These are phyloP conservation scores for Gracilaria gracilis DNA, from an alignment of 23 red algal species.

Conservation along the genomic window DNA sequence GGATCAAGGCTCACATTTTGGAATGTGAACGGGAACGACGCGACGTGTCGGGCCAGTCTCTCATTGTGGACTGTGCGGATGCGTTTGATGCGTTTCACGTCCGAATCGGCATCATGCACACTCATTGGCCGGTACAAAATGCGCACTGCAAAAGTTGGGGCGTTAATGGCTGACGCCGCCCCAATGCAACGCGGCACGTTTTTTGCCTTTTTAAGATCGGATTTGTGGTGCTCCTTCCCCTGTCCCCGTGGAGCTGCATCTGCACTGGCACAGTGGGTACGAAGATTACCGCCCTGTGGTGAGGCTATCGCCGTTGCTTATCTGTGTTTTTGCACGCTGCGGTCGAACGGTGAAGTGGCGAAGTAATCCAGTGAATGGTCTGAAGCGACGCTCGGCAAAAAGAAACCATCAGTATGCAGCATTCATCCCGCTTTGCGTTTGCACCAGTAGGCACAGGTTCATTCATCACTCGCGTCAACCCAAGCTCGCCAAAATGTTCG, in stretches of 20 bases:
- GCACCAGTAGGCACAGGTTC: not conserved
- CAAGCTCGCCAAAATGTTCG: not conserved
- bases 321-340: not conserved
- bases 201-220: not conserved
- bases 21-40: not conserved
- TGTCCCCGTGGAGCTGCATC: too few species aligned
- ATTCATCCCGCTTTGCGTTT: not conserved
- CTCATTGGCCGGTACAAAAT: not conserved
- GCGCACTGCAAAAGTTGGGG: not conserved
- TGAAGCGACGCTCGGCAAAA: not conserved
- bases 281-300: not conserved
- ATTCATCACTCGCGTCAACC: not conserved
- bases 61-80: not conserved
- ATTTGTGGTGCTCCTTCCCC: not conserved
- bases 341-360: not conserved
- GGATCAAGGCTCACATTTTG: not conserved
- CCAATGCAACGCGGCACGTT: not conserved
- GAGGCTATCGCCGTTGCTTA: not conserved
- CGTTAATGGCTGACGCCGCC: not conserved
- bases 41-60: not conserved
- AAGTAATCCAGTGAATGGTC: not conserved
- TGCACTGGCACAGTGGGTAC: too few species aligned
- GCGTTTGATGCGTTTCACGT: not conserved
- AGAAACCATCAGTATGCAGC: not conserved
- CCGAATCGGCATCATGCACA: not conserved